phyloP scores from a whole-genome alignment of 2,329 filamentous ascomycete species.

The Sarocladium kiliense region DNA sequence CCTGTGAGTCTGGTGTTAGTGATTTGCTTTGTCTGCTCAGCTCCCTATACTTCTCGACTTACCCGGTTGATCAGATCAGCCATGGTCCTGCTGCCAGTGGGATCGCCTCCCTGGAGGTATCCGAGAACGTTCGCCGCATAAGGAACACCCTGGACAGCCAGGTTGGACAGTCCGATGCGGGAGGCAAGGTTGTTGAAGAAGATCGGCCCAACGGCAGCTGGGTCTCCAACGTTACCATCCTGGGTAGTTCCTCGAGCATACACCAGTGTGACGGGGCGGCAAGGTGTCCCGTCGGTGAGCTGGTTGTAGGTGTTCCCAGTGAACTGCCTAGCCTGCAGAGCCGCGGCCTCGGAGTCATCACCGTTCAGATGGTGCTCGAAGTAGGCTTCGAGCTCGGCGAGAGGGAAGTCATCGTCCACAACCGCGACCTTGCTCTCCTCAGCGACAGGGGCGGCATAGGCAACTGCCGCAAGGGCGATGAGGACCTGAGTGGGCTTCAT shows the following conservation, averaged over 20 bases:
- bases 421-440: neutral
- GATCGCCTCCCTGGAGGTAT: conserved; percentile 41
- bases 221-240: conserved; percentile 43
- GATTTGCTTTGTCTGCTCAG: neutral
- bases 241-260: conserved; percentile 54
- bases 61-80: conserved; percentile 11
- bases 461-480: conserved; percentile 5
- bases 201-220: conserved; percentile 38
- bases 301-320: conserved; percentile 9
- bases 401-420: conserved; percentile 9
- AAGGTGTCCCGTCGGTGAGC: conserved; percentile 9
- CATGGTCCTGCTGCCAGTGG: conserved; percentile 37
- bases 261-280: conserved; percentile 39
- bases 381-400: conserved; percentile 9
- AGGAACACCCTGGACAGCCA: conserved; percentile 49
- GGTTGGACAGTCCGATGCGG: conserved; percentile 33
- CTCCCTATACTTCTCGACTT: neutral
- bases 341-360: neutral
- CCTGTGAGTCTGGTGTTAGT: conserved; percentile 24
- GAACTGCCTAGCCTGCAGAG: conserved; percentile 9
- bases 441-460: conserved; percentile 8
- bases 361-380: conserved; percentile 6
- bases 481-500: conserved; percentile 9
- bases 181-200: conserved; percentile 40
- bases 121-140: conserved; percentile 42